Conservation (phyloP, 2,329 filamentous ascomycete genomes). For the Alternaria panax region DNA sequence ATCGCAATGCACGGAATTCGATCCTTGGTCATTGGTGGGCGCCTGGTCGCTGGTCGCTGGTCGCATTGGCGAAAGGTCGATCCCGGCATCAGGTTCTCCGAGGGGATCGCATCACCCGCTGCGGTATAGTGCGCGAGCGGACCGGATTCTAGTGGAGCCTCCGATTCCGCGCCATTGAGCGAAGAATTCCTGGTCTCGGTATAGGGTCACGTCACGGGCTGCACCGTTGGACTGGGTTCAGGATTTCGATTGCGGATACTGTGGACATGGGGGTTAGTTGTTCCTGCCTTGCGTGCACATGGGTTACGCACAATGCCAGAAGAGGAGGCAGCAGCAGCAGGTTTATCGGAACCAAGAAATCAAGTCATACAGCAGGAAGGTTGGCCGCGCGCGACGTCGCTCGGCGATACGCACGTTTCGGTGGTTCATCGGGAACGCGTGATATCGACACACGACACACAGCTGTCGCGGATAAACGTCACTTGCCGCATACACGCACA, state of each 20-base stretch:
- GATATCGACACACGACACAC: conserved; percentile 2
- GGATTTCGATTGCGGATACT: not conserved
- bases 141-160: conserved; percentile 10
- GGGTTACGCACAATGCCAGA: not conserved
- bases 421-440: conserved; percentile 4
- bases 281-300: too few relatives aligned
- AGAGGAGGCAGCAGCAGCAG: not conserved
- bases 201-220: conserved; percentile 6
- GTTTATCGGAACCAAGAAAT: too few relatives aligned
- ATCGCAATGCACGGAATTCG: not conserved
- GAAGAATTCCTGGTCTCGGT: conserved; percentile 14
- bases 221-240: conserved; percentile 8
- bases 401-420: conserved; percentile 3
- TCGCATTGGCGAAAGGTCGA: conserved; percentile 20
- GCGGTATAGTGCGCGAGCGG: conserved; percentile 12
- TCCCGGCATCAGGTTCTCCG: conserved; percentile 25
- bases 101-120: conserved; percentile 25
- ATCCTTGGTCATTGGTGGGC: conserved; percentile 13
- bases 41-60: too few relatives aligned
- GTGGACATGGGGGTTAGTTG: not conserved
- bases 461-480: not conserved
- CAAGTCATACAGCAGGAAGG: too few relatives aligned
- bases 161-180: conserved; percentile 1
- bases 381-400: not conserved
- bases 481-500: not conserved